A percentile compares a stretch with the other conserved stretches of the same genome.
phyloP scores from a whole-genome alignment of 2,329 filamentous ascomycete species.

The Orbilia brochopaga region DNA sequence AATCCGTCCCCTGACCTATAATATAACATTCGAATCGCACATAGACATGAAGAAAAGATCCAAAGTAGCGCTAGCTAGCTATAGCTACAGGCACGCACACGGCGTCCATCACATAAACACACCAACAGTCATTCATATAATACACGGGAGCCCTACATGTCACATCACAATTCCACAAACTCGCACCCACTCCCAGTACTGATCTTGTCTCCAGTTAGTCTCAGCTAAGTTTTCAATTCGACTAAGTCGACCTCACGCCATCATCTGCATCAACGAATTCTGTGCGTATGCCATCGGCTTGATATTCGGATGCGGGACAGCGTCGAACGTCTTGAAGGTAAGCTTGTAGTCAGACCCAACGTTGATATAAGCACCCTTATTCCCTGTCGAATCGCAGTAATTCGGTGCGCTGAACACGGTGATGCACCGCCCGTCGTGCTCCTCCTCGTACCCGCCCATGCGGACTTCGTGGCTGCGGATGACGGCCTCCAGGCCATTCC shows the following conservation, averaged over 20 bases:
- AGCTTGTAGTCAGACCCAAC: conserved; percentile 90
- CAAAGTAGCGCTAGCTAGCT: neutral
- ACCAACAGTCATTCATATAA: neutral
- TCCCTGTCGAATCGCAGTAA: conserved; percentile 97
- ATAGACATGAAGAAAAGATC: neutral
- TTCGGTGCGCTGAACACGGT: conserved; percentile 97
- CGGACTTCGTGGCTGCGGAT: conserved; percentile 97
- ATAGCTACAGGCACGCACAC: neutral
- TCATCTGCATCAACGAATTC: conserved; percentile 58
- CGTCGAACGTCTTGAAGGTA: conserved; percentile 90
- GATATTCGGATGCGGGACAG: conserved; percentile 93
- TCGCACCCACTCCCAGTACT: neutral
- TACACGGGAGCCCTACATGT: neutral
- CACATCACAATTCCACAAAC: neutral
- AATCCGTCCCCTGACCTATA: too few relatives aligned
- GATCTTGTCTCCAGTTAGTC: neutral
- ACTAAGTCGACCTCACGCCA: conserved; percentile 27
- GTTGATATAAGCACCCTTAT: conserved; percentile 98
- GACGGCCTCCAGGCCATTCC: conserved; percentile 89
- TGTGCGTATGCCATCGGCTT: conserved; percentile 75
- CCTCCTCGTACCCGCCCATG: conserved; percentile 99
- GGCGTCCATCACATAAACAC: neutral
- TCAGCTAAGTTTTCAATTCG: neutral
- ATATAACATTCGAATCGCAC: too few relatives aligned
- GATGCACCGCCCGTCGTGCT: conserved; percentile 94